Percentiles rank a stretch among this genome's conserved stretches.
Evolutionary conservation across 192 early-diverging fungal species (phyloP).

Genomic region (Dispira parvispora): DNA sequence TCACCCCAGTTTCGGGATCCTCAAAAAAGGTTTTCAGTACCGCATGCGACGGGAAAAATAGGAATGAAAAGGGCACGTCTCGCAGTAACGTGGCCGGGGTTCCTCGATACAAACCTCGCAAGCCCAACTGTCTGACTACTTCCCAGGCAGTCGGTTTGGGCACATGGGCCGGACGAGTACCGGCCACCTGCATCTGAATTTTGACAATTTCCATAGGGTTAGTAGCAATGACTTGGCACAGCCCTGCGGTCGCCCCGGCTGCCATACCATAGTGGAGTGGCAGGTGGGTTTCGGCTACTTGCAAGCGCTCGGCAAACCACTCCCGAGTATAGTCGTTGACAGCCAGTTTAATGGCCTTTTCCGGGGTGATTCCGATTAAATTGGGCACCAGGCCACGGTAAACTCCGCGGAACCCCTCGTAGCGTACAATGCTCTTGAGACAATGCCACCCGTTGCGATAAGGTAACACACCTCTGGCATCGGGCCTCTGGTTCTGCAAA

Average conservation of each 20-base stretch:
- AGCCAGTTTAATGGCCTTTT: constrained; percentile 41
- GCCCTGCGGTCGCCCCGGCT: constrained; percentile 30
- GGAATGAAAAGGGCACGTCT: constrained; percentile 35
- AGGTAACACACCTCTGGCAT: constrained; percentile 29
- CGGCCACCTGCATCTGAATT: constrained; percentile 33
- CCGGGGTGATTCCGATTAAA: constrained; percentile 32
- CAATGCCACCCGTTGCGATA: constrained; percentile 27
- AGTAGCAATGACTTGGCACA: constrained; percentile 37
- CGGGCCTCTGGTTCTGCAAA: constrained; percentile 40
- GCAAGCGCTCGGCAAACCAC: constrained; percentile 18
- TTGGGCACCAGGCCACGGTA: constrained; percentile 33
- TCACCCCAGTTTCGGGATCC: constrained; percentile 19
- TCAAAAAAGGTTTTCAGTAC: constrained; percentile 21
- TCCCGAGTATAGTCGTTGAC: constrained; percentile 34
- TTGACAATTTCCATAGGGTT: constrained; percentile 43
- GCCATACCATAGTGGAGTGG: constrained; percentile 28
- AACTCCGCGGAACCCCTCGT: constrained; percentile 25
- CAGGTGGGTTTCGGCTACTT: constrained; percentile 17
- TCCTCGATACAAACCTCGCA: constrained; percentile 27
- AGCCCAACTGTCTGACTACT: constrained; percentile 24
- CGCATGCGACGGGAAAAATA: constrained; percentile 34
- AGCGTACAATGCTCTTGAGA: constrained; percentile 21
- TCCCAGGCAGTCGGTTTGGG: constrained; percentile 16
- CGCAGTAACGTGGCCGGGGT: constrained; percentile 25
- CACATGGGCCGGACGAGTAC: constrained; percentile 9